A percentile compares a stretch with the other conserved stretches of the same genome.
Evolutionary conservation across 2,329 filamentous ascomycete genomes (phyloP).

Genomic region (Blumeriella jaapii): DNA sequence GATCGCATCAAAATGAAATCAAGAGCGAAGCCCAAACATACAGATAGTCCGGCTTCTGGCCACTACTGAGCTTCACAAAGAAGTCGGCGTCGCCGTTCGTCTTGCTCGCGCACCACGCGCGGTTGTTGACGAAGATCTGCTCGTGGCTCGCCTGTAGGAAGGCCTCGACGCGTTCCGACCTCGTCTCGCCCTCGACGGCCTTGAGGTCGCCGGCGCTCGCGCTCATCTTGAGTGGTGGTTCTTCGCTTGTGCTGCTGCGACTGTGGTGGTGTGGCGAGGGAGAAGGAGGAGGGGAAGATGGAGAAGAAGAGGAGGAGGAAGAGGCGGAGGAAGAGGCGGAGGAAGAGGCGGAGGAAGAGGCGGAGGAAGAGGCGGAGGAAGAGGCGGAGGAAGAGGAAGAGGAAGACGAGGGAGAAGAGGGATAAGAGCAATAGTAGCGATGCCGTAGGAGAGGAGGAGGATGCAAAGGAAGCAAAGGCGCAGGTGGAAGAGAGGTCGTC

Average conservation of each 20-base stretch:
- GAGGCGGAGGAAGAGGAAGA: too few relatives aligned
- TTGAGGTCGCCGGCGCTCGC: too few relatives aligned
- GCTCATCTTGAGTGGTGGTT: not conserved
- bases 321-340: not conserved
- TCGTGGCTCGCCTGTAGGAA: constrained; percentile 35
- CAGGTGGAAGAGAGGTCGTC: too few relatives aligned
- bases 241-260: not conserved
- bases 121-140: constrained; percentile 58
- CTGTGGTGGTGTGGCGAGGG: not conserved
- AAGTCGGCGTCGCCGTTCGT: constrained; percentile 47
- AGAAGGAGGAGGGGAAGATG: not conserved
- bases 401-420: too few relatives aligned
- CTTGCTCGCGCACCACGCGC: constrained; percentile 51
- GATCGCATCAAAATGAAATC: not conserved
- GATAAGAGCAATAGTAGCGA: too few relatives aligned
- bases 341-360: too few relatives aligned
- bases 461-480: too few relatives aligned
- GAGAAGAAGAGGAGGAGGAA: not conserved
- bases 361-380: too few relatives aligned
- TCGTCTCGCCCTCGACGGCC: too few relatives aligned
- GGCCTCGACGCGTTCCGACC: constrained; percentile 1
- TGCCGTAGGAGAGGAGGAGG: too few relatives aligned
- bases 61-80: constrained; percentile 51
- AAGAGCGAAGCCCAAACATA: constrained; percentile 1
- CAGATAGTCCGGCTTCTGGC: constrained; percentile 60